Percentiles rank a stretch among this genome's conserved stretches.
Evolutionary conservation across 805 yeast species (phyloP).

Genomic region (Kregervanrija pseudodelftensis): DNA sequence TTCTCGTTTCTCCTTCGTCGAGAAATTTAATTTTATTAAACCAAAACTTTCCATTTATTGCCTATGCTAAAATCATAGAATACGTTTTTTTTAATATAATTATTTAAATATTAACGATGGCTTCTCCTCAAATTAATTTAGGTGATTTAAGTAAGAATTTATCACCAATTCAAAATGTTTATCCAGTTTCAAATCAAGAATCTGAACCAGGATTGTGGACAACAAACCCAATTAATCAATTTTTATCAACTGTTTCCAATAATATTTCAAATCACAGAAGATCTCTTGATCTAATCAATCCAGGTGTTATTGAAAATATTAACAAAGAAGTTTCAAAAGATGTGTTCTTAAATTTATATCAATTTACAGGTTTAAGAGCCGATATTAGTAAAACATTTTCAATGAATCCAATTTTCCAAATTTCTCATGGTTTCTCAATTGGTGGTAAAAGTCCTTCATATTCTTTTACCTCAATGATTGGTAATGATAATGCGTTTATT

Average conservation of each 20-base stretch:
- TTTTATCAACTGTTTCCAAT: conserved; percentile 67
- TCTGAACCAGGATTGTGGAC: conserved; percentile 58
- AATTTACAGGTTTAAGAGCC: conserved; percentile 93
- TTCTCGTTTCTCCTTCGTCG: too few species aligned
- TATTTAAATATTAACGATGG: conserved; percentile 15
- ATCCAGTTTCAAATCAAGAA: conserved; percentile 42
- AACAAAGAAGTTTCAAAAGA: conserved; percentile 92
- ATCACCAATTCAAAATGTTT: conserved; percentile 52
- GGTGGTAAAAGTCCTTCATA: conserved; percentile 89
- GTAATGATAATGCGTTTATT: conserved; percentile 73
- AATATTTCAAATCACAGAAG: conserved; percentile 71
- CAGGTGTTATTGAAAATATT: conserved; percentile 91
- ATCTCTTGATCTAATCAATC: conserved; percentile 77
- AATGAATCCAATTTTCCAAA: conserved; percentile 92
- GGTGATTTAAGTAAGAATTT: conserved; percentile 53
- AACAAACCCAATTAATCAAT: conserved; percentile 75
- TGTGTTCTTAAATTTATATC: conserved; percentile 82
- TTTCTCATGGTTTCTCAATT: conserved; percentile 84
- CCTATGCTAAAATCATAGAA: too few species aligned
- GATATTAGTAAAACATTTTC: conserved; percentile 89
- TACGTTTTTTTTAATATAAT: too few species aligned
- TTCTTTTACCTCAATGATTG: conserved; percentile 84
- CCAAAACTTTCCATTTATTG: too few species aligned
- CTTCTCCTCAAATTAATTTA: conserved; percentile 31
- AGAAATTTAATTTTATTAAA: too few species aligned